Percentiles rank a stretch among this genome's conserved stretches.
These are phyloP conservation scores for Plectosphaerella plurivora DNA, from an alignment of 2,329 filamentous ascomycete genomes.

Conservation along the genomic window DNA sequence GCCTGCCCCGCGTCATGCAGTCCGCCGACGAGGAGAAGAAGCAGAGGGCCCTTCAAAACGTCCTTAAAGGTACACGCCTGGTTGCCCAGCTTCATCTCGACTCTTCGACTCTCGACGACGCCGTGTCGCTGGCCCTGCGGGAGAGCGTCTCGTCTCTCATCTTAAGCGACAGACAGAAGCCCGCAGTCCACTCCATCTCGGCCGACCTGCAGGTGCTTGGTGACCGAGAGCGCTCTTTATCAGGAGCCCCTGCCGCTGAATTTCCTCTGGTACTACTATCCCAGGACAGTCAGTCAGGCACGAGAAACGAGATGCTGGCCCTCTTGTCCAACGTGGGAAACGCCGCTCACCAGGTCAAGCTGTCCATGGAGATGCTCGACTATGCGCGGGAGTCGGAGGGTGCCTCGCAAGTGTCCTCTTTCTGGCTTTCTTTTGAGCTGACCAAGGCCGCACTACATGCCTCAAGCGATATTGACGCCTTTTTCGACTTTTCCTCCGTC, in stretches of 20 bases:
- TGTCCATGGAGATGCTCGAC: slow-evolving; percentile 63
- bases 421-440: slow-evolving; percentile 76
- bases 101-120: slow-evolving; percentile 62
- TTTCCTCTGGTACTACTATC: slow-evolving; percentile 61
- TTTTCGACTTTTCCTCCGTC: slow-evolving; percentile 54
- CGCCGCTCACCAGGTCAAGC: slow-evolving; percentile 52
- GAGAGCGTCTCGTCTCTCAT: slow-evolving; percentile 61
- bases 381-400: slow-evolving; percentile 55
- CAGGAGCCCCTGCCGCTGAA: slow-evolving; percentile 10
- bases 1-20: slow-evolving; percentile 79
- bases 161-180: slow-evolving; percentile 10
- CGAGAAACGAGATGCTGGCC: slow-evolving; percentile 50
- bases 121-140: slow-evolving; percentile 63
- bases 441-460: slow-evolving; percentile 52
- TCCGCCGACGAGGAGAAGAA: slow-evolving; percentile 77
- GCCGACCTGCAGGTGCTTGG: slow-evolving; percentile 22
- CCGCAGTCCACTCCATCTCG: background rate
- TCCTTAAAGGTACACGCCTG: slow-evolving; percentile 69
- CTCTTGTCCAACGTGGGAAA: slow-evolving; percentile 53
- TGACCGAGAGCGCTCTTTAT: slow-evolving; percentile 19
- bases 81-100: slow-evolving; percentile 59
- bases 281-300: slow-evolving; percentile 62
- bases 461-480: slow-evolving; percentile 56
- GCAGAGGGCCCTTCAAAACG: slow-evolving; percentile 64
- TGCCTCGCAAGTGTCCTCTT: slow-evolving; percentile 60